phyloP scores from a whole-genome alignment of 2,329 filamentous ascomycete genomes.

The Penicillium sp. region DNA sequence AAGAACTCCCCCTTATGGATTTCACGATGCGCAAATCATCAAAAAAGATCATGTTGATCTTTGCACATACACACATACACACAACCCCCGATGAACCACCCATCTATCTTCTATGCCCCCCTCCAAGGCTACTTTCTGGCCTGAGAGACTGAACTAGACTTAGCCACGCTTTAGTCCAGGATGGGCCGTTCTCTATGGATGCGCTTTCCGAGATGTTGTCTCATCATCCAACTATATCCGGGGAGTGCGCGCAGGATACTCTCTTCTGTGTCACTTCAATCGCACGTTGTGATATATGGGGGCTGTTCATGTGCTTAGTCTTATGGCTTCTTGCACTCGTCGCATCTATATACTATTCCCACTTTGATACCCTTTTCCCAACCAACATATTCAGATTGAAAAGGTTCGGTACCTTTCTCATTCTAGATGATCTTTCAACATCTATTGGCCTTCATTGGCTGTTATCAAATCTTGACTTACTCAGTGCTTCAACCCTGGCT shows the following conservation, averaged over 20 bases:
- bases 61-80: neutral
- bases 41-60: neutral
- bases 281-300: neutral
- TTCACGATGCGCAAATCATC: neutral
- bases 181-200: neutral
- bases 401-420: neutral
- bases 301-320: neutral
- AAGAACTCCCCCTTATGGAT: neutral
- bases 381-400: conserved; percentile 8
- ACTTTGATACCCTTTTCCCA: neutral
- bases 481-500: conserved; percentile 3
- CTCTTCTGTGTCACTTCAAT: neutral
- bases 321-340: neutral
- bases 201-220: neutral
- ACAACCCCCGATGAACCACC: neutral
- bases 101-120: neutral
- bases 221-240: neutral
- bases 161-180: neutral
- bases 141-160: neutral
- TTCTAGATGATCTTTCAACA: neutral
- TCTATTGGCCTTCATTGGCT: neutral
- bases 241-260: neutral
- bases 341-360: neutral
- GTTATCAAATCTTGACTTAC: neutral
- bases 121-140: neutral